Percentiles rank a stretch among this genome's conserved stretches.
Conservation (phyloP, 176 grass and related monocot species). For the Carex myosuroides region DNA sequence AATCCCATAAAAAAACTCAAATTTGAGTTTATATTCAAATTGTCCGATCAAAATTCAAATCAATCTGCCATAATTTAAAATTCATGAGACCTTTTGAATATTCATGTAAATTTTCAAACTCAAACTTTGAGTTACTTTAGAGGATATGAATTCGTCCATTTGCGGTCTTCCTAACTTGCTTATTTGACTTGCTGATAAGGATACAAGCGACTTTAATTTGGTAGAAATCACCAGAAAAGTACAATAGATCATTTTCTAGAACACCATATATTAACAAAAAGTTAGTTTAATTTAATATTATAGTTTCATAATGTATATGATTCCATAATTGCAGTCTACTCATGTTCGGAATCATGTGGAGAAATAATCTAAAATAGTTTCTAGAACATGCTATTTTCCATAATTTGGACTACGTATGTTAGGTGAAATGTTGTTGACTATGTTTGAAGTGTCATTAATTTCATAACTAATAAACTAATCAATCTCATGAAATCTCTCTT, state of each 20-base stretch:
- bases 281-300: background rate
- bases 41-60: no score
- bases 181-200: no score
- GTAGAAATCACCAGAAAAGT: background rate
- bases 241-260: background rate
- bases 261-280: background rate
- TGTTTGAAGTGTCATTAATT: background rate
- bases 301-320: background rate
- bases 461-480: background rate
- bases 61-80: no score
- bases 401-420: background rate
- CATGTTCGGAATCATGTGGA: background rate
- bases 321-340: background rate
- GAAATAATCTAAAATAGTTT: background rate
- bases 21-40: no score
- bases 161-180: no score
- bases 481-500: background rate
- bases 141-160: no score
- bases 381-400: slow-evolving; percentile 1
- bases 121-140: no score
- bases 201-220: background rate
- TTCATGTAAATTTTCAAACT: no score
- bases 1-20: no score
- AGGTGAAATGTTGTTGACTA: background rate
- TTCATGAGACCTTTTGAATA: no score